Conservation (phyloP, 352 stramenopile genomes). For the Globisporangium nagaii region DNA sequence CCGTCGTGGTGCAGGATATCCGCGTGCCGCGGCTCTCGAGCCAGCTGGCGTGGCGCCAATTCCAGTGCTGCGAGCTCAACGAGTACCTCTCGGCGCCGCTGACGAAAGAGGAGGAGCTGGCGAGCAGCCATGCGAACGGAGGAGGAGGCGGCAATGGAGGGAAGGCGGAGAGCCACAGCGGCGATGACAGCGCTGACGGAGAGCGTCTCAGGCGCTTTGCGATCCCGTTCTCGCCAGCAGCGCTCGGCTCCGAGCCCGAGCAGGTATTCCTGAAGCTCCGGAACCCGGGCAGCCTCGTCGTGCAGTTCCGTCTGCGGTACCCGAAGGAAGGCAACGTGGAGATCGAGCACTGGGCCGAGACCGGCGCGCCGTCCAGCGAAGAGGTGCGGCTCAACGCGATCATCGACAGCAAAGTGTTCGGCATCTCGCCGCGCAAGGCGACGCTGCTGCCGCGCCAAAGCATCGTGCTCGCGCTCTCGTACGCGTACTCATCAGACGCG, state of each 20-base stretch:
- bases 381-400: conserved; percentile 72
- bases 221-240: conserved; percentile 76
- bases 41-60: conserved; percentile 61
- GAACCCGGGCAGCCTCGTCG: conserved; percentile 85
- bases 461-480: conserved; percentile 58
- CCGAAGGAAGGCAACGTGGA: conserved; percentile 91
- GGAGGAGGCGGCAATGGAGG: neutral
- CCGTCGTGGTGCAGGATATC: conserved; percentile 80
- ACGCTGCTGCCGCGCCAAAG: conserved; percentile 57
- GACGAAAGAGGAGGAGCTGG: conserved; percentile 24
- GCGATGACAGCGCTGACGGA: conserved; percentile 6
- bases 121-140: conserved; percentile 27
- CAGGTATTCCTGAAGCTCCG: conserved; percentile 70
- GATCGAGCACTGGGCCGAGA: conserved; percentile 92
- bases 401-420: conserved; percentile 76
- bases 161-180: conserved; percentile 9
- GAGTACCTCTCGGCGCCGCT: conserved; percentile 56
- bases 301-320: conserved; percentile 81
- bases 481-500: conserved; percentile 57
- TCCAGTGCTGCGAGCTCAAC: conserved; percentile 72
- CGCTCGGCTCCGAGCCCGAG: conserved; percentile 43
- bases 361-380: conserved; percentile 75
- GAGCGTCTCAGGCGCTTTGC: conserved; percentile 37
- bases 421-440: conserved; percentile 42
- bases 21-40: conserved; percentile 50